Conservation (phyloP, 306 rosid genomes). For the Prunus mira region DNA sequence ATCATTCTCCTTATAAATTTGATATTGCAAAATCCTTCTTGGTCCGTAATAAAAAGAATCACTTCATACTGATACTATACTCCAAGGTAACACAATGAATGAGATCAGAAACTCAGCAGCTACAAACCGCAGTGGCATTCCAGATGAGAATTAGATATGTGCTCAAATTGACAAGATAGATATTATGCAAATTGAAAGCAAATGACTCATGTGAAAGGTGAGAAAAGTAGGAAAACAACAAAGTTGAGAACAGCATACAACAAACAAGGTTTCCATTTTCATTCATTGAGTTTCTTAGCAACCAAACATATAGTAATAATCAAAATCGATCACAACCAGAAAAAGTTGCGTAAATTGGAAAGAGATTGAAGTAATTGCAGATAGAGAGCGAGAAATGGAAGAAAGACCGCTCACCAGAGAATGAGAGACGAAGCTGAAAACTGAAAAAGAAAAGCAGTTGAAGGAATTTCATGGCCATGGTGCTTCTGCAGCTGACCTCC, state of each 20-base stretch:
- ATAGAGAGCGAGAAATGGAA: not conserved
- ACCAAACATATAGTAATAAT: not conserved
- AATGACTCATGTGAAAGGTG: not conserved
- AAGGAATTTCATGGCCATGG: slow-evolving; percentile 49
- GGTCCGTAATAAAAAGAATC: not conserved
- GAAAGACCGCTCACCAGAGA: slow-evolving; percentile 45
- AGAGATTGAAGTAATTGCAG: not conserved
- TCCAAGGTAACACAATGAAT: not conserved
- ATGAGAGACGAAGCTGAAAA: slow-evolving; percentile 36
- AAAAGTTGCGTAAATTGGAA: not conserved
- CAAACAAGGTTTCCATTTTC: not conserved
- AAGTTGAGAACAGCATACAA: not conserved
- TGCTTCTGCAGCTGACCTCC: not conserved
- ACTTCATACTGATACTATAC: not conserved
- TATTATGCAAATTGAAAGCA: not conserved
- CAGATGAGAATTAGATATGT: not conserved
- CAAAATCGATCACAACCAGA: not conserved
- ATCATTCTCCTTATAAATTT: not conserved
- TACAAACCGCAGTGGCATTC: not conserved
- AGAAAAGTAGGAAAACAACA: not conserved
- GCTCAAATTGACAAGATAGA: not conserved
- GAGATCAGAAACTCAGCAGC: not conserved
- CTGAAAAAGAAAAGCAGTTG: slow-evolving; percentile 29
- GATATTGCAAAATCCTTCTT: no score
- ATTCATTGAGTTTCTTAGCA: slow-evolving; percentile 2